These are phyloP conservation scores for Drosera capensis DNA, from an alignment of 148 eudicot genomes.

Conservation along the genomic window DNA sequence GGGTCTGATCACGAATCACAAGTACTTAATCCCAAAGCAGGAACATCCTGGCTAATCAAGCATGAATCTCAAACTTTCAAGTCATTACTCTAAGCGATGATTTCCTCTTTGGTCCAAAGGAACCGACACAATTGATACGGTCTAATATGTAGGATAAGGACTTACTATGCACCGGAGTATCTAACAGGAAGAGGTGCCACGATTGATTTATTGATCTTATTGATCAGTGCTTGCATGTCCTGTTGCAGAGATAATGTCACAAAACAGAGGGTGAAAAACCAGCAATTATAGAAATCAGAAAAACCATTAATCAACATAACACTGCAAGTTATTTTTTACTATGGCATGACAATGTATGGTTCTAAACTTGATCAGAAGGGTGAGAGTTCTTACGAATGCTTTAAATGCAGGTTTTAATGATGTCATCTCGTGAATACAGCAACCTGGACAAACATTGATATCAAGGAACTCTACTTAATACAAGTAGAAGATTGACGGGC, in stretches of 20 bases:
- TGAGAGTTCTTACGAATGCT: conserved; percentile 76
- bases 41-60: neutral
- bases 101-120: neutral
- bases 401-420: conserved; percentile 85
- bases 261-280: too few relatives aligned
- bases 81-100: neutral
- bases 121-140: neutral
- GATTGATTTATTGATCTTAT: conserved; percentile 75
- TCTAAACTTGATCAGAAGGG: neutral
- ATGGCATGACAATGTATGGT: neutral
- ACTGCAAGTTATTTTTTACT: too few relatives aligned
- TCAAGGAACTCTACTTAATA: neutral
- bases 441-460: conserved; percentile 55
- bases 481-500: neutral
- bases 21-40: neutral
- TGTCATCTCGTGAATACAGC: conserved; percentile 93
- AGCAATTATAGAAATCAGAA: neutral
- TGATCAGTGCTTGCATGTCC: conserved; percentile 98
- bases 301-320: too few relatives aligned
- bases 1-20: neutral
- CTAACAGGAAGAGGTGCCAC: conserved; percentile 87
- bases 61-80: neutral
- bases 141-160: conserved; percentile 3
- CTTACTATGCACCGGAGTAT: conserved; percentile 88
- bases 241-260: conserved; percentile 18